Percentiles rank a stretch among this genome's conserved stretches.
Conservation (phyloP, 768 basidiomycete genomes). For the Termitomyces sp. region DNA sequence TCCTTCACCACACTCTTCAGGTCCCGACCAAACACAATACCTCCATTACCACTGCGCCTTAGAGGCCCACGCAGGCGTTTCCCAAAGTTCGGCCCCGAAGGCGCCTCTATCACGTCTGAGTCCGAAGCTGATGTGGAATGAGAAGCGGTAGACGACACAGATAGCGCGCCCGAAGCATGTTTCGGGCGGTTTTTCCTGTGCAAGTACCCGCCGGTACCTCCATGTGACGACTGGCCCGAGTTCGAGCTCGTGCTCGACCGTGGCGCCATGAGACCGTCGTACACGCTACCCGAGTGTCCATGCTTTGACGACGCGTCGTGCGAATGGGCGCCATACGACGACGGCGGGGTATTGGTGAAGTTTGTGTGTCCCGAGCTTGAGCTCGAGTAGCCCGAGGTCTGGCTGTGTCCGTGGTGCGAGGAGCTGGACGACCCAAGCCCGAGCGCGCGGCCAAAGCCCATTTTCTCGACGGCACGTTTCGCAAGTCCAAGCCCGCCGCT, state of each 20-base stretch:
- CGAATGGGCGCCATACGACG: slow-evolving; percentile 25
- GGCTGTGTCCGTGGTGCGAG: slow-evolving; percentile 20
- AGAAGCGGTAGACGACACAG: slow-evolving; percentile 45
- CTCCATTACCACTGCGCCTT: slow-evolving; percentile 28
- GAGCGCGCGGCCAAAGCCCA: slow-evolving; percentile 55
- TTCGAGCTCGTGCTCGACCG: slow-evolving; percentile 12
- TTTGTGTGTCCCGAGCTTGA: slow-evolving; percentile 17
- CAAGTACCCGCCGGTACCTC: background rate
- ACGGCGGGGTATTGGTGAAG: slow-evolving; percentile 25
- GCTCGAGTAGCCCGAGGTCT: slow-evolving; percentile 38
- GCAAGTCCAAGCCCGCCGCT: slow-evolving; percentile 67
- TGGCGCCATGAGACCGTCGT: slow-evolving; percentile 5
- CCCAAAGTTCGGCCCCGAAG: slow-evolving; percentile 51
- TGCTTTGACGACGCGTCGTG: slow-evolving; percentile 15
- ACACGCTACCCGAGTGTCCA: slow-evolving; percentile 4
- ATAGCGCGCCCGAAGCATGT: slow-evolving; percentile 60
- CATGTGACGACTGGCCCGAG: slow-evolving; percentile 14
- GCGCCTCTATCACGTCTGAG: slow-evolving; percentile 31
- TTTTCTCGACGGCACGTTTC: slow-evolving; percentile 73
- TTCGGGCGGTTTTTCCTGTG: slow-evolving; percentile 34
- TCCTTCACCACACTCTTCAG: slow-evolving; percentile 52
- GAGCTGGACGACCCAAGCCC: slow-evolving; percentile 39
- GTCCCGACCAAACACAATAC: slow-evolving; percentile 64
- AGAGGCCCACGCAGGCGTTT: slow-evolving; percentile 53
- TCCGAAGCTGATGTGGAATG: slow-evolving; percentile 18